Conservation (phyloP, 2,329 filamentous ascomycete species). For the Alternaria dauci region DNA sequence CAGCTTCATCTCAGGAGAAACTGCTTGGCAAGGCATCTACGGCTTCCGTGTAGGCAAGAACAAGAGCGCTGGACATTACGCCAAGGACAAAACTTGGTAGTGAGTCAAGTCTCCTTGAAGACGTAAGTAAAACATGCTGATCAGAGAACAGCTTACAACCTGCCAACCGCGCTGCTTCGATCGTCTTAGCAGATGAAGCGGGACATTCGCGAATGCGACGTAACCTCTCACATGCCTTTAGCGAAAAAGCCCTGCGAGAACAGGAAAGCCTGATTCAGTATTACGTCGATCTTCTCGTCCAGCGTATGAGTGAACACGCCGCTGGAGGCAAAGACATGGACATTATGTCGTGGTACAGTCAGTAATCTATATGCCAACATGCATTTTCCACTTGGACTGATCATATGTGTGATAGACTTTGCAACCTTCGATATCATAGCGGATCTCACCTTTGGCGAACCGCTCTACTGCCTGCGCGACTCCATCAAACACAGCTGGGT, state of each 20-base stretch:
- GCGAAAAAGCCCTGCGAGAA: slow-evolving; percentile 52
- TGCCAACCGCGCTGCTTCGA: slow-evolving; percentile 38
- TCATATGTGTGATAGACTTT: background rate
- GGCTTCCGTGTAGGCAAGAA: slow-evolving; percentile 50
- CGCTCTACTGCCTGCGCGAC: slow-evolving; percentile 43
- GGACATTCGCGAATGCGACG: slow-evolving; percentile 48
- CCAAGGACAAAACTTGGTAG: slow-evolving; percentile 52
- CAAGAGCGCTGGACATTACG: slow-evolving; percentile 44
- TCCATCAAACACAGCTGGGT: slow-evolving; percentile 43
- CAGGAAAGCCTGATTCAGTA: slow-evolving; percentile 52
- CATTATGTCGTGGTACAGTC: slow-evolving; percentile 43
- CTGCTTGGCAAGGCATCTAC: slow-evolving; percentile 56
- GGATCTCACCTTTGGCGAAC: slow-evolving; percentile 44
- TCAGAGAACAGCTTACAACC: slow-evolving; percentile 24
- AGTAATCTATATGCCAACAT: background rate
- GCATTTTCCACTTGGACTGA: slow-evolving; percentile 16
- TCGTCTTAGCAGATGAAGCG: slow-evolving; percentile 39
- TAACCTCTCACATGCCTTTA: slow-evolving; percentile 54
- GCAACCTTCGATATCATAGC: slow-evolving; percentile 37
- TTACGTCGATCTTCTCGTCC: slow-evolving; percentile 53
- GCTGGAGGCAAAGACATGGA: slow-evolving; percentile 25
- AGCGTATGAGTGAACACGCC: slow-evolving; percentile 39
- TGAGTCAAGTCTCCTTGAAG: background rate
- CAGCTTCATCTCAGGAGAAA: slow-evolving; percentile 55
- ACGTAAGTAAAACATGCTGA: background rate